These are phyloP conservation scores for Ganoderma resinaceum DNA, from an alignment of 1,284 basidiomycete species.

Conservation along the genomic window DNA sequence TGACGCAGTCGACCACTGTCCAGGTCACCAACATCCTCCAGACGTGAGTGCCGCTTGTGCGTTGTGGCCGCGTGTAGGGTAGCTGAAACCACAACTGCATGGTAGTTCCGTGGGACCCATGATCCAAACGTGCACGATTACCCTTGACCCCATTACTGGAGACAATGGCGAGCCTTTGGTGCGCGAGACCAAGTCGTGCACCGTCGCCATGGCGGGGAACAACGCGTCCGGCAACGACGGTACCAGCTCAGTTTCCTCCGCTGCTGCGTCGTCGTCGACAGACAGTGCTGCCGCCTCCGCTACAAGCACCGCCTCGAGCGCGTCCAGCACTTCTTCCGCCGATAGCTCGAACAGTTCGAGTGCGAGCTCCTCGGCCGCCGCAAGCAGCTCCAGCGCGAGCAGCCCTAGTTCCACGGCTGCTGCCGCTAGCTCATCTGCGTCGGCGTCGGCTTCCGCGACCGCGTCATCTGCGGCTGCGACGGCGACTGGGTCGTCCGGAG, in stretches of 20 bases:
- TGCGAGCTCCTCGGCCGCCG: neutral
- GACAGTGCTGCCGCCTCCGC: constrained; percentile 19
- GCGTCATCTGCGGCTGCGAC: constrained; percentile 23
- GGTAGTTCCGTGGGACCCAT: constrained; percentile 53
- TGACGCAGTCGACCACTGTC: constrained; percentile 40
- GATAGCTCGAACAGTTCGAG: neutral
- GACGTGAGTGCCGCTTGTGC: constrained; percentile 41
- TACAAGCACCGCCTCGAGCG: constrained; percentile 19
- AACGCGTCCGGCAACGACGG: constrained; percentile 27
- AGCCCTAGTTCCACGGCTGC: constrained; percentile 20
- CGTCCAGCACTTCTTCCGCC: neutral
- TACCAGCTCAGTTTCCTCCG: constrained; percentile 22
- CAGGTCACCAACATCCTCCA: constrained; percentile 39
- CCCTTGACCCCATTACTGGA: constrained; percentile 57
- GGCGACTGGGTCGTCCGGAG: constrained; percentile 14
- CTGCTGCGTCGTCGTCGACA: constrained; percentile 18
- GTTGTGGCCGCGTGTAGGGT: neutral
- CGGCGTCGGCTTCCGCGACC: constrained; percentile 6
- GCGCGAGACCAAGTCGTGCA: constrained; percentile 66
- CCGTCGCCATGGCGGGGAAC: constrained; percentile 40
- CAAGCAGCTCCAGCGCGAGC: neutral
- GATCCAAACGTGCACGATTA: constrained; percentile 68
- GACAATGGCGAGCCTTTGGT: constrained; percentile 57
- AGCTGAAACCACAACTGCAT: neutral
- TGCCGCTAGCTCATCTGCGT: constrained; percentile 4